Percentiles rank a stretch among this genome's conserved stretches.
Conservation (phyloP, 768 basidiomycete genomes). For the Cubamyces lactineus region DNA sequence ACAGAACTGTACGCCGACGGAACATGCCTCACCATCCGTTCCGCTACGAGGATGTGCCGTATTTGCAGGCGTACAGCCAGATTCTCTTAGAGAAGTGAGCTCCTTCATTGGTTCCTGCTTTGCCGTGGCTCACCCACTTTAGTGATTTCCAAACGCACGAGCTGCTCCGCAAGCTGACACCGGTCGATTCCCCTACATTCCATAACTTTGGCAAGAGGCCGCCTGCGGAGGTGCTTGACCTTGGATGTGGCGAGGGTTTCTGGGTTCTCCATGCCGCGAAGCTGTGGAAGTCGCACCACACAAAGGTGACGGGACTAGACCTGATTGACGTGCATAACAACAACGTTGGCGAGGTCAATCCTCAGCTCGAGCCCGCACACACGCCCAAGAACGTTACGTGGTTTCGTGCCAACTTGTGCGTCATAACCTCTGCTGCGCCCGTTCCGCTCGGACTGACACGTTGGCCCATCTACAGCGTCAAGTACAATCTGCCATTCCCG, state of each 20-base stretch:
- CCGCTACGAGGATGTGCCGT: conserved; percentile 41
- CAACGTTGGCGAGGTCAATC: conserved; percentile 18
- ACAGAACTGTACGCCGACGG: conserved; percentile 16
- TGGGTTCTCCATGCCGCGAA: conserved; percentile 69
- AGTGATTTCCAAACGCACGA: conserved; percentile 62
- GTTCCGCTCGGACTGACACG: background rate
- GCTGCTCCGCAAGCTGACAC: conserved; percentile 59
- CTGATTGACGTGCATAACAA: conserved; percentile 45
- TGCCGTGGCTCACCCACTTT: background rate
- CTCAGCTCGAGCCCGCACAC: conserved; percentile 17
- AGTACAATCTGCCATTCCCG: conserved; percentile 61
- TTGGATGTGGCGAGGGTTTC: conserved; percentile 74
- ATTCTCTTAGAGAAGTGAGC: conserved; percentile 62
- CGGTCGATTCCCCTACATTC: conserved; percentile 62
- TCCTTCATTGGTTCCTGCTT: no score
- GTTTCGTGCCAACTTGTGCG: conserved; percentile 71
- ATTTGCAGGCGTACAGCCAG: conserved; percentile 69
- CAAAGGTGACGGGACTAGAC: conserved; percentile 68
- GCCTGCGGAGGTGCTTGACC: conserved; percentile 63
- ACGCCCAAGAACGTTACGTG: conserved; percentile 50
- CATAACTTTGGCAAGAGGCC: conserved; percentile 48
- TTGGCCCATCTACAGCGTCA: conserved; percentile 44
- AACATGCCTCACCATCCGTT: conserved; percentile 48
- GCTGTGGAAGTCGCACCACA: conserved; percentile 55
- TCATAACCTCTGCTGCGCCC: conserved; percentile 18